Base-by-base conservation (phyloP, 345 rosid species). In the Syzygium aromaticum region DNA sequence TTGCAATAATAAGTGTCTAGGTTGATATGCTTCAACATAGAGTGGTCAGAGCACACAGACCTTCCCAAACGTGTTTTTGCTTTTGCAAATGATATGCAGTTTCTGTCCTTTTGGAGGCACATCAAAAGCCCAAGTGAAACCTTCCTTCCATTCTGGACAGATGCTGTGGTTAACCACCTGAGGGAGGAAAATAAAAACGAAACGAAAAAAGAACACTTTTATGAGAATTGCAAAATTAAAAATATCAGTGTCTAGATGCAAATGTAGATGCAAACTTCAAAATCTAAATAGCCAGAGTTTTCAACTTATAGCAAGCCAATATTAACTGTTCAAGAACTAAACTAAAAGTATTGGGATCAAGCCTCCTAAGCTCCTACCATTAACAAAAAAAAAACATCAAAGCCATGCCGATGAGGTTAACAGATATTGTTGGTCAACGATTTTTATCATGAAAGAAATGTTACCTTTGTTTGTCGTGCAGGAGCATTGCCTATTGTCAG, bases 51-150 rank as follows among this genome's bases (percentile, higher is more conserved):
- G n/a, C 38, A 86, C 59, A 52, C 63, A 78, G 27, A 97, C 99
- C 98, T 97, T 97, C 64, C 98, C 98, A 86, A 95, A 95, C 52
- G 97, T 95, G 88, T 92, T 95, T 90, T 96, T 97, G 94, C 95
- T 97, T 92, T 95, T 97, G 98, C 99, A 97, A 86, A 93, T 88
- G 84, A 97, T 96, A 89, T 96, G 98, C 85, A 97, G 99, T 86
- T 97, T 96, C 88, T 95, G 98, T 86, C 99, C 99, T 90, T 93
- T 97, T 3, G 99, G 99, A 14, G 99, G 97, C 83, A 95, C 94
- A 91, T 97, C 98, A 89, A 97, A 97, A 40, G 93, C 94, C 99
- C 99, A 97, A 33, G 94, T 93, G 91, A 97, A 97, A 40, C 93
- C 94, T 92, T 97, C 99, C 86, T 94, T 90, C 99, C 98, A 97